Percentiles rank a stretch among this genome's conserved stretches.
These are phyloP conservation scores for Cyanidium caldarium DNA, from an alignment of 23 red algal species.

Conservation along the genomic window DNA sequence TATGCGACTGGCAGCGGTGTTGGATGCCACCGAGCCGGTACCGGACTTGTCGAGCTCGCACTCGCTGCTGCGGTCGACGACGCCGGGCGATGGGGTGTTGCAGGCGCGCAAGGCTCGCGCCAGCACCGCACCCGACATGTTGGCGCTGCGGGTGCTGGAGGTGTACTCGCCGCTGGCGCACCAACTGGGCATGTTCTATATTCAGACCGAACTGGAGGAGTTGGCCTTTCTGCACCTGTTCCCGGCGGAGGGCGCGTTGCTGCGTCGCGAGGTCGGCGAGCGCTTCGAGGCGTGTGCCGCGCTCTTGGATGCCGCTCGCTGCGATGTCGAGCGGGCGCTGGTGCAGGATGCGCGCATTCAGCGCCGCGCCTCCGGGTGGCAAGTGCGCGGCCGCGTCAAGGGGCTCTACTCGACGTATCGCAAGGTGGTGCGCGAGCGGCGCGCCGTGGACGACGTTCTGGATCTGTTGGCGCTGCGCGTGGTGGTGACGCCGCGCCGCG, in stretches of 20 bases:
- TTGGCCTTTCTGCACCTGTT: slow-evolving; percentile 49
- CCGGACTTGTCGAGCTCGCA: no score
- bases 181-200: slow-evolving; percentile 57
- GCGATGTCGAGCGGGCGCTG: slow-evolving; percentile 31
- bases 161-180: slow-evolving; percentile 61
- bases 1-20: slow-evolving; percentile 17
- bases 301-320: slow-evolving; percentile 30
- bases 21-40: no score
- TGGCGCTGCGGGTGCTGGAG: slow-evolving; percentile 31
- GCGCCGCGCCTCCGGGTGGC: slow-evolving; percentile 7
- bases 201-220: slow-evolving; percentile 80
- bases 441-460: slow-evolving; percentile 47
- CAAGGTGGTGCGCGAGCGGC: slow-evolving; percentile 55
- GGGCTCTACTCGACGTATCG: slow-evolving; percentile 73
- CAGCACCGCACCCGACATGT: no score
- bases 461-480: slow-evolving; percentile 76
- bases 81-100: no score
- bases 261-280: slow-evolving; percentile 35
- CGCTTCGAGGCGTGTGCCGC: slow-evolving; percentile 33
- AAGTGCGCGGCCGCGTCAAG: slow-evolving; percentile 64
- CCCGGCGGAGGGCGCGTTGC: slow-evolving; percentile 31
- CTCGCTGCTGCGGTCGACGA: no score
- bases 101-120: no score
- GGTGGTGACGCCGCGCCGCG: slow-evolving; percentile 31
- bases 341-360: slow-evolving; percentile 12